phyloP scores from a whole-genome alignment of 495 filamentous ascomycete species.

The Aspergillus saccharolyticus region DNA sequence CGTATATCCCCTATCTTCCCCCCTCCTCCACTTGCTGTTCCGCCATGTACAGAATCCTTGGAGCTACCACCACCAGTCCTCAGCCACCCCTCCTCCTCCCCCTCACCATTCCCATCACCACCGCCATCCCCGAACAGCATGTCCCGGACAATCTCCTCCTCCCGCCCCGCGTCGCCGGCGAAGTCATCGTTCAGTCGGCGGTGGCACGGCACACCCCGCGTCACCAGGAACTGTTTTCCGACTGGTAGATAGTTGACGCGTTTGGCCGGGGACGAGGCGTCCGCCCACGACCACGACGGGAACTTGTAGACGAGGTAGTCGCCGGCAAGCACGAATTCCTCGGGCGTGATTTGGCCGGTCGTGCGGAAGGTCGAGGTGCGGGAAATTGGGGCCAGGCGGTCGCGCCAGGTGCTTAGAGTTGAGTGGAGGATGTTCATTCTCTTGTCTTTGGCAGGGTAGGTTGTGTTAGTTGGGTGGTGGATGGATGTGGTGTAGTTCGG shows the following conservation, averaged over 20 bases:
- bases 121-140: constrained; percentile 61
- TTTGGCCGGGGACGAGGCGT: constrained; percentile 70
- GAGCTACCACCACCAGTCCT: constrained; percentile 69
- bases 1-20: constrained; percentile 73
- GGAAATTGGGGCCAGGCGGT: constrained; percentile 80
- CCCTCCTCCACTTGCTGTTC: constrained; percentile 44
- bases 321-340: constrained; percentile 92
- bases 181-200: constrained; percentile 89
- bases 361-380: constrained; percentile 89
- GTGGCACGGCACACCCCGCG: constrained; percentile 88
- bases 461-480: constrained; percentile 2
- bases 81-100: constrained; percentile 87
- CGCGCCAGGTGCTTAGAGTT: constrained; percentile 77
- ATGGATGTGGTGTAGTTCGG: neutral
- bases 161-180: constrained; percentile 75
- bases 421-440: constrained; percentile 70
- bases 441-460: constrained; percentile 13
- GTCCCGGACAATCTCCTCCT: constrained; percentile 78
- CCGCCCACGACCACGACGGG: constrained; percentile 96
- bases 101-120: constrained; percentile 60
- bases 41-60: constrained; percentile 26
- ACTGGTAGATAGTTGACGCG: constrained; percentile 77
- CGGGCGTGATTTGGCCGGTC: constrained; percentile 93
- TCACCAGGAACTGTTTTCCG: constrained; percentile 93
- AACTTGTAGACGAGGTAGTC: constrained; percentile 99